Evolutionary conservation across 2,329 filamentous ascomycete genomes (phyloP).

Genomic region (Akanthomyces muscarius): DNA sequence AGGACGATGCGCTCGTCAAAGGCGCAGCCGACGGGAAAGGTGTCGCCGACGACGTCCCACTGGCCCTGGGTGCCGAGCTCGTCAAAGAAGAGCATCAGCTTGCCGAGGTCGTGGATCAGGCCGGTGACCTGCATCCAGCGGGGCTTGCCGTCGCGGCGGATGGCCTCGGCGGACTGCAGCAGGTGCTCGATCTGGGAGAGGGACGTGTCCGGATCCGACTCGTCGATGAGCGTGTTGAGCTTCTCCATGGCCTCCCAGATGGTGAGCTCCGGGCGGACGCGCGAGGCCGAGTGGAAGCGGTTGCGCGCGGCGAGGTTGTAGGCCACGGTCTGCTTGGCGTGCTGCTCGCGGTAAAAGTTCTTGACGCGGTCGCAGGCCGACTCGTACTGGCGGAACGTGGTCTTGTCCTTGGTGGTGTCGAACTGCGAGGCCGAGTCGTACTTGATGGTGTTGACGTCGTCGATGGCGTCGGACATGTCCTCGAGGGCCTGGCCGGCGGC

Average conservation of each 20-base stretch:
- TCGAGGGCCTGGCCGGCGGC: slow-evolving; percentile 37
- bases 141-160: slow-evolving; percentile 78
- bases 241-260: slow-evolving; percentile 92
- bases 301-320: slow-evolving; percentile 80
- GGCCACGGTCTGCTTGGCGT: slow-evolving; percentile 69
- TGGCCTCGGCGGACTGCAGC: slow-evolving; percentile 83
- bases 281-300: slow-evolving; percentile 53
- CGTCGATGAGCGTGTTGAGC: slow-evolving; percentile 85
- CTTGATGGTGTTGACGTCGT: slow-evolving; percentile 53
- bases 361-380: slow-evolving; percentile 80
- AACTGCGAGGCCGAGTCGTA: slow-evolving; percentile 57
- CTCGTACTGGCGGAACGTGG: slow-evolving; percentile 77
- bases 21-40: slow-evolving; percentile 72
- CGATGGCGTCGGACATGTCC: slow-evolving; percentile 44
- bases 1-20: slow-evolving; percentile 78
- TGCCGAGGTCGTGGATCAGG: slow-evolving; percentile 75
- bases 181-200: slow-evolving; percentile 88
- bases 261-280: slow-evolving; percentile 66
- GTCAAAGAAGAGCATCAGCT: slow-evolving; percentile 75
- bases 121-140: slow-evolving; percentile 78
- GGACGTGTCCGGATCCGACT: slow-evolving; percentile 84
- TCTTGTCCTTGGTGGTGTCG: slow-evolving; percentile 73
- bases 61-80: slow-evolving; percentile 65
- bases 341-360: slow-evolving; percentile 75
- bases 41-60: slow-evolving; percentile 91